Evolutionary conservation across 441 rosid species (phyloP).

Genomic region (Brassica balearica): DNA sequence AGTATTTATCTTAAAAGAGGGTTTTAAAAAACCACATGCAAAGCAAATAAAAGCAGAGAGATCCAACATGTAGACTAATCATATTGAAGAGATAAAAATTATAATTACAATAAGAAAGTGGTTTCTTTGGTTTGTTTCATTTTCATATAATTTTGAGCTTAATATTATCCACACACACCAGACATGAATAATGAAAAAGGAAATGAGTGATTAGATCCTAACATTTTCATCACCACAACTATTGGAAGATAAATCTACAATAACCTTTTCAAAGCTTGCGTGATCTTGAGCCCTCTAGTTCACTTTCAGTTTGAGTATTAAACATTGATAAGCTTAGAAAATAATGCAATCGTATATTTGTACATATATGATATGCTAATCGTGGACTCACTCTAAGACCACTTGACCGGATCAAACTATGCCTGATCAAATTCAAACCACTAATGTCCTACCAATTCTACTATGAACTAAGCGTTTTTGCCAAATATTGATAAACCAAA

Average conservation of each 20-base stretch:
- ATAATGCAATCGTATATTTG: background rate
- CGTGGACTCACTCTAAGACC: background rate
- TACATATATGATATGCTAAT: background rate
- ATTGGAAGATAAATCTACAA: conserved; percentile 1
- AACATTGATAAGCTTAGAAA: background rate
- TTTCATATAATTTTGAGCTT: conserved; percentile 29
- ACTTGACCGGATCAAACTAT: background rate
- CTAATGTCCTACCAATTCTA: background rate
- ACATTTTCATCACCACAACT: conserved; percentile 6
- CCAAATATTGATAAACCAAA: conserved; percentile 9
- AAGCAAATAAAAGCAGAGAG: conserved; percentile 13
- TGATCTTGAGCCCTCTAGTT: background rate
- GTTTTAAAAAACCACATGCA: conserved; percentile 19
- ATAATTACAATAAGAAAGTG: background rate
- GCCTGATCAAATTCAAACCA: conserved; percentile 3
- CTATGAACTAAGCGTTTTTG: background rate
- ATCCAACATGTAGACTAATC: conserved; percentile 22
- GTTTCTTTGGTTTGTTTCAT: conserved; percentile 18
- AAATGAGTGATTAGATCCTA: background rate
- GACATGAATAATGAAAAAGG: background rate
- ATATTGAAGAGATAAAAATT: conserved; percentile 16
- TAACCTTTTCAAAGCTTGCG: background rate
- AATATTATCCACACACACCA: conserved; percentile 26
- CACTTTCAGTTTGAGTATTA: background rate
- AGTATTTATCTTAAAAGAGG: conserved; percentile 9